Percentiles rank a stretch among this genome's conserved stretches.
Conservation (phyloP, 2,329 filamentous ascomycete species). For the Neofusicoccum kwambonambiense region DNA sequence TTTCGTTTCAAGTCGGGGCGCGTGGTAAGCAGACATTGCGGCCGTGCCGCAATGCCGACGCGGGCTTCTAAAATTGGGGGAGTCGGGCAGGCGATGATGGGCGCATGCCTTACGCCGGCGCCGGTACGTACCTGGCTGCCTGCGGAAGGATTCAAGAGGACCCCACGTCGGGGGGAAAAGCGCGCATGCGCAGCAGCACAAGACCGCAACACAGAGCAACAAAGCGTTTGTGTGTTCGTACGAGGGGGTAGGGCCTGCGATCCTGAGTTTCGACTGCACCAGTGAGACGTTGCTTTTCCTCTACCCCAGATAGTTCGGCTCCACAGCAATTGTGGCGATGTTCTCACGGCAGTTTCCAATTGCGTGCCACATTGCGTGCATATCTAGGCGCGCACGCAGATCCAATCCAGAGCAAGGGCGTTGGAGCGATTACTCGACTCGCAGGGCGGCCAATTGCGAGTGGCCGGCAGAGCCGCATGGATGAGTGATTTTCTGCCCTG, state of each 20-base stretch:
- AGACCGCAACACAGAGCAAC: constrained; percentile 8
- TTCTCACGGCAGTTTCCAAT: background rate
- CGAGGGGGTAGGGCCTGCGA: background rate
- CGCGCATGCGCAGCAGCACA: background rate
- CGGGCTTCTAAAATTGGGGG: background rate
- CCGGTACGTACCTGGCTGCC: background rate
- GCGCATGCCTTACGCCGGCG: background rate
- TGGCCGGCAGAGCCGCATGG: background rate
- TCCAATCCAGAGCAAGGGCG: background rate
- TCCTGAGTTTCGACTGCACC: background rate
- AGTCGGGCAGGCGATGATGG: too few relatives aligned
- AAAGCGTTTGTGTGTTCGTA: background rate
- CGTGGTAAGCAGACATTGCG: background rate
- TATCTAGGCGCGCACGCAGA: background rate
- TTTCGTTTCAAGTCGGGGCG: background rate
- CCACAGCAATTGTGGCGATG: constrained; percentile 1
- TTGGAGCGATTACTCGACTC: background rate
- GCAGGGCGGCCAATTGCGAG: background rate
- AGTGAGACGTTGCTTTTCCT: background rate
- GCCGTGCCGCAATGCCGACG: background rate
- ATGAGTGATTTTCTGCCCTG: constrained; percentile 2
- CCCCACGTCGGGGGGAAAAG: background rate
- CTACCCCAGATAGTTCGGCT: background rate
- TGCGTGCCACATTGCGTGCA: background rate
- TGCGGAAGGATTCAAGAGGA: background rate